Evolutionary conservation across 768 basidiomycete genomes (phyloP), one percentile per base, ranked within the genome.

Genomic region (Cubamyces sp.): DNA sequence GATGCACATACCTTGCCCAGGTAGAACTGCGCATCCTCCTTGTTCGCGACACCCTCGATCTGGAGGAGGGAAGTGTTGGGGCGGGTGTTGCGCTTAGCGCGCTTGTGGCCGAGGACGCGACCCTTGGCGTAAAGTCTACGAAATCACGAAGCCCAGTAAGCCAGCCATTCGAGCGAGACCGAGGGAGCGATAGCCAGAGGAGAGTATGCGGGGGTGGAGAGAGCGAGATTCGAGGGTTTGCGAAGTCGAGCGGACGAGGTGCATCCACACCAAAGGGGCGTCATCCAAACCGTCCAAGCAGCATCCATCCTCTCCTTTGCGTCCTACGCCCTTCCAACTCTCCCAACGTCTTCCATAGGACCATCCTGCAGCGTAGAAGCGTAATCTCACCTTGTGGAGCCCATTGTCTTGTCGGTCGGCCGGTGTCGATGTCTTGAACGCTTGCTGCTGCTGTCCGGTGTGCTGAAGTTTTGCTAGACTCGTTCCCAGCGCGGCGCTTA

Each of bases 71-170:
- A 93, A 64, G 95, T 97, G 84, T 96, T 96, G 74, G 94, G 95
- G 74, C 90, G 85, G 61, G 91, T 84, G 85, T 98, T 98, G 74
- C 94, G 90, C 83, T 98, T 98, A 64, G 92, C 95, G 67, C 97
- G 93, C 83, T 98, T 98, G 92, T 96, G 93, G 67, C 96, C 94
- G 72, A 98, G 84, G 74, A 99, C 88, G 72, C 97, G 94, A 77
- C 94, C 97, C 84, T 97, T 98, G 79, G 78, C 77, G 86, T 97
- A 96, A 73, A 97, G 86, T 86, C 96, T 96, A 40, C 25, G 14
- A 46, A 18, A 54, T 19, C 52, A 58, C 34, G 26, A 42, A 49
- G 21, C 41, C 51, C 45, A 47, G 46, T 64, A 41, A 60, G 62
- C 57, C 37, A 43, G 23, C 16, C 28, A 25, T 50, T 53, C 39